Evolutionary conservation across 495 filamentous ascomycete genomes (phyloP), one percentile per base, ranked within the genome.

Genomic region (Aspergillus conjunctus): DNA sequence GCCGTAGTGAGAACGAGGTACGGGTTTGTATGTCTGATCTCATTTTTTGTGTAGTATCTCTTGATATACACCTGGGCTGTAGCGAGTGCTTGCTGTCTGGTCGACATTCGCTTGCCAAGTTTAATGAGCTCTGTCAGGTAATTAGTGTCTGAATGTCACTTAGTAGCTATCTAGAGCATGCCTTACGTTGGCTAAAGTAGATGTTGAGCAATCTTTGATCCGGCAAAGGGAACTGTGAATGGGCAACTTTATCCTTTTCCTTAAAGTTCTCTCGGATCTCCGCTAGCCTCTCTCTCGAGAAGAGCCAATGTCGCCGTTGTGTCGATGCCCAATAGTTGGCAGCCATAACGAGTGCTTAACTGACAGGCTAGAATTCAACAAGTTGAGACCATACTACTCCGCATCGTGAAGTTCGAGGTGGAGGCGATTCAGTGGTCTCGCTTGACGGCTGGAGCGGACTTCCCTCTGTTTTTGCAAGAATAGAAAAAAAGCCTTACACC

Each of bases 261-360:
- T 89, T 89, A 15, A 96, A 83, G 60, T 81, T 78, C 59, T 87
- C 81, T 56, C 94, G 86, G 68, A 89, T 82, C 43, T 88, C 83
- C 11, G 85, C 83, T 49, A 98, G 80, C 64, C 88, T 85, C 64
- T 88, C 85, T 64, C 89, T 86, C 43, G 92, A 85, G 77, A 94
- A 97, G 59, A 91, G 87, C 95, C 95, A 98, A 75, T 90, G 83
- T 63, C 83, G 85, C 55, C 88, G 84, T 75, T 98, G 94, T 15
- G 92, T 92, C 51, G 93, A 97, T 56, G 88, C 89, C 94, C 95
- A 98, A 75, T 90, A 98, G 74, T 94, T 97, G 67, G 93, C 91
- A 54, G 94, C 92, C 94, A 98, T 98, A 45, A 39, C 32, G 39
- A 55, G 32, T 17, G 26, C 49, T 21, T 51, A 2, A 18, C 44